phyloP scores from a whole-genome alignment of 208 protist species.

The Jaenimonas drosophilae region DNA sequence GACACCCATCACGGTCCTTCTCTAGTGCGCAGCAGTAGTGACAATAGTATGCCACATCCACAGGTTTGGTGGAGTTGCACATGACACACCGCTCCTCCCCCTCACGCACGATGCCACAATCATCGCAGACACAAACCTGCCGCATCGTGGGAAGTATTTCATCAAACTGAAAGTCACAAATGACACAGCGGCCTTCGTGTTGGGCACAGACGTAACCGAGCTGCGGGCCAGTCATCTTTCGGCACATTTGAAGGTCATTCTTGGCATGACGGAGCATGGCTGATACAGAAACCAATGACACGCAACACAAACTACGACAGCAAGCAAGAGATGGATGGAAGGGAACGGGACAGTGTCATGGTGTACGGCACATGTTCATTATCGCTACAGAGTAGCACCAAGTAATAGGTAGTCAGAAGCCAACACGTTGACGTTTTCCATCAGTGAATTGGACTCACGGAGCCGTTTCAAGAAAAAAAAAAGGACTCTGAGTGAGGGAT shows the following conservation, averaged over 20 bases:
- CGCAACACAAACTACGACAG: conserved; percentile 3
- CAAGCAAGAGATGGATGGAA: background rate
- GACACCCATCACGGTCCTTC: conserved; percentile 85
- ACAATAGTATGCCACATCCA: conserved; percentile 86
- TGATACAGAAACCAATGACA: no score
- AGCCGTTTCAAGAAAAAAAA: no score
- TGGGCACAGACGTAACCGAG: conserved; percentile 76
- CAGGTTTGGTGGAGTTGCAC: conserved; percentile 44
- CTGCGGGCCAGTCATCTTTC: conserved; percentile 54
- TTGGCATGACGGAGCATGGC: conserved; percentile 75
- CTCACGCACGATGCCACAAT: conserved; percentile 69
- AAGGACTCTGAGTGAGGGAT: no score
- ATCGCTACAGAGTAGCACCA: no score
- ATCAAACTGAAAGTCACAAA: conserved; percentile 81
- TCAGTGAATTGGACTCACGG: no score
- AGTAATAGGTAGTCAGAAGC: no score
- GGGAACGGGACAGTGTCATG: no score
- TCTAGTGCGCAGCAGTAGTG: conserved; percentile 77
- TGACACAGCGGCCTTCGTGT: conserved; percentile 84
- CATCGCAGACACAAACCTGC: conserved; percentile 75
- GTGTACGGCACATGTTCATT: no score
- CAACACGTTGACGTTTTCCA: no score
- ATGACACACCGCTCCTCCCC: conserved; percentile 80
- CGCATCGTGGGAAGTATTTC: conserved; percentile 66
- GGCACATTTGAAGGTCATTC: conserved; percentile 83